phyloP scores from a whole-genome alignment of 2,329 filamentous ascomycete genomes.

The Cercospora janseana region DNA sequence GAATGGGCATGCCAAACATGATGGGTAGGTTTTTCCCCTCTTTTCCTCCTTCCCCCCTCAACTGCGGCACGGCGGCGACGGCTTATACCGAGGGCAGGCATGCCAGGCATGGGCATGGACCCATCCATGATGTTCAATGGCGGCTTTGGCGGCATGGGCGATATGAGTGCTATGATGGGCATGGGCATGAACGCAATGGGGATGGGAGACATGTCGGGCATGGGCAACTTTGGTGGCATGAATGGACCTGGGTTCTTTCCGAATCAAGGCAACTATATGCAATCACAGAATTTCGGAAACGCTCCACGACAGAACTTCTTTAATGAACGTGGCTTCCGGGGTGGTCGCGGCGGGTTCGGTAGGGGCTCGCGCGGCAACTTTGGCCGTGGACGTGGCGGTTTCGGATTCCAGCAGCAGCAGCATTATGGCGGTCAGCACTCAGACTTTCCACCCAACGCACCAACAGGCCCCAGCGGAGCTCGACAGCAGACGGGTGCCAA shows the following conservation, averaged over 20 bases:
- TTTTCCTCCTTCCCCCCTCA: conserved; percentile 12
- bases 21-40: conserved; percentile 74
- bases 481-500: conserved; percentile 24
- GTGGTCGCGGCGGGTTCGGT: conserved; percentile 45
- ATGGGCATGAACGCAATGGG: conserved; percentile 71
- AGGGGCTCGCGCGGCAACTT: conserved; percentile 32
- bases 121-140: conserved; percentile 68
- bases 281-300: conserved; percentile 39
- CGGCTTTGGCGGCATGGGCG: conserved; percentile 68
- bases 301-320: conserved; percentile 50
- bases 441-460: conserved; percentile 23
- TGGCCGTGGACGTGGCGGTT: conserved; percentile 30
- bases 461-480: conserved; percentile 18
- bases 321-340: conserved; percentile 68
- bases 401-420: conserved; percentile 30
- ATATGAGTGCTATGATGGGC: conserved; percentile 60
- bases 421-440: conserved; percentile 25
- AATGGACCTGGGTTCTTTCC: conserved; percentile 63
- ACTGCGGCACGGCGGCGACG: conserved; percentile 29
- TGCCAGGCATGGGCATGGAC: conserved; percentile 84
- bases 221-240: conserved; percentile 65
- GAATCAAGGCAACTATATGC: conserved; percentile 53
- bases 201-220: conserved; percentile 54
- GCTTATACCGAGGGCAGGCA: conserved; percentile 52
- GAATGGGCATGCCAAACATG: conserved; percentile 59